Conservation (phyloP, 768 basidiomycete genomes). For the Mycena albidolilacea region DNA sequence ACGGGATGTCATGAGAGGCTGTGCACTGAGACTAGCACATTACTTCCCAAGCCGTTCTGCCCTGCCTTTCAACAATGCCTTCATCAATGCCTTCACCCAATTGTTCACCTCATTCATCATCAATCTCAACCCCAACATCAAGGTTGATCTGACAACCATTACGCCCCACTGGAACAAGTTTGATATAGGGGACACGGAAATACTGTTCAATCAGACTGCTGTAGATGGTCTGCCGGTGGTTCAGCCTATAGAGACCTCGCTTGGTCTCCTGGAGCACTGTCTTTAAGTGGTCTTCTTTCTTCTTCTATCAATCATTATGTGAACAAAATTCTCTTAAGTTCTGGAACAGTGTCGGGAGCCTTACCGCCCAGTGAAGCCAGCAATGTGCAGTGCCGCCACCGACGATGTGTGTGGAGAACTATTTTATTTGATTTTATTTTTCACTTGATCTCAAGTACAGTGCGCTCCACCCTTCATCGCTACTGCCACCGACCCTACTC, state of each 20-base stretch:
- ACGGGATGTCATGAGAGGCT: too few species aligned
- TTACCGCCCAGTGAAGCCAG: constrained; percentile 30
- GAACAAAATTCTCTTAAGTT: constrained; percentile 17
- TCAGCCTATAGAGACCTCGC: constrained; percentile 18
- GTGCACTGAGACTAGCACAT: too few species aligned
- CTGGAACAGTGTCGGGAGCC: constrained; percentile 34
- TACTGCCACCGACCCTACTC: too few species aligned
- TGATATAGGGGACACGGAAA: constrained; percentile 21
- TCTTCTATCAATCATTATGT: neutral
- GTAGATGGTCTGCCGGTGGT: constrained; percentile 22
- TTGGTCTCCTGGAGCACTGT: constrained; percentile 29
- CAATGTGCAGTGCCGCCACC: too few species aligned
- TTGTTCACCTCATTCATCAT: constrained; percentile 32
- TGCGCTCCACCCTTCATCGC: too few species aligned
- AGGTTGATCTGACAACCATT: constrained; percentile 9
- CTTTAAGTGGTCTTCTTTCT: constrained; percentile 1
- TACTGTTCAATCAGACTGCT: constrained; percentile 33
- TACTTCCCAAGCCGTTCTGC: constrained; percentile 43
- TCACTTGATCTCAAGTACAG: too few species aligned
- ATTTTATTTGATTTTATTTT: too few species aligned
- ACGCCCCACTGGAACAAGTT: constrained; percentile 32
- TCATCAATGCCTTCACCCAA: constrained; percentile 37
- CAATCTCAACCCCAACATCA: too few species aligned
- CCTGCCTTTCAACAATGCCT: constrained; percentile 32
- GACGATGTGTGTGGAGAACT: too few species aligned